Percentiles rank a stretch among this genome's conserved stretches.
Evolutionary conservation across 768 basidiomycete genomes (phyloP).

Genomic region (Tremella mesenterica): DNA sequence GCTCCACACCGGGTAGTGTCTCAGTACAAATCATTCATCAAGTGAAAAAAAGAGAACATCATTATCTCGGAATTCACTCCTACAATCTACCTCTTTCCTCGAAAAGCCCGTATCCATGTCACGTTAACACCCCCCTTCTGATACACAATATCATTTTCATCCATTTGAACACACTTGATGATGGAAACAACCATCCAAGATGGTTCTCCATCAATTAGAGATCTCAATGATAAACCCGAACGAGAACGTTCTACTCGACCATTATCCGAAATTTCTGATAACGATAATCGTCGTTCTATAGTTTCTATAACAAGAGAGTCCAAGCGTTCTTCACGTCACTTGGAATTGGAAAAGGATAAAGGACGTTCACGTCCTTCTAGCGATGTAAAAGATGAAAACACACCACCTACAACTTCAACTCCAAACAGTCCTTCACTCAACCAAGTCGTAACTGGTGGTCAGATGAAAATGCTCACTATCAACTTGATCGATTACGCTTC

Average conservation of each 20-base stretch:
- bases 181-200: too few species aligned
- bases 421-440: background rate
- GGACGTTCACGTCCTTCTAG: slow-evolving; percentile 12
- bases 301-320: slow-evolving; percentile 23
- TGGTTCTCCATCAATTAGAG: too few species aligned
- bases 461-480: slow-evolving; percentile 27
- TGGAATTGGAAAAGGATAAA: background rate
- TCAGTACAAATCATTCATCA: too few species aligned
- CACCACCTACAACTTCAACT: background rate
- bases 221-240: too few species aligned
- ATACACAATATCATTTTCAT: too few species aligned
- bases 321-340: background rate
- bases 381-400: slow-evolving; percentile 15
- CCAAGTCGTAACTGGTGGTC: slow-evolving; percentile 1
- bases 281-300: slow-evolving; percentile 15
- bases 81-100: too few species aligned
- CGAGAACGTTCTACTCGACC: slow-evolving; percentile 11
- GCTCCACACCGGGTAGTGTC: too few species aligned
- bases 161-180: too few species aligned
- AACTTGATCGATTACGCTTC: slow-evolving; percentile 32
- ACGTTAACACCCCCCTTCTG: too few species aligned
- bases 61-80: too few species aligned
- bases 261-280: slow-evolving; percentile 32
- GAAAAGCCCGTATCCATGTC: too few species aligned
- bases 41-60: too few species aligned